A percentile compares a stretch with the other conserved stretches of the same genome.
phyloP scores from a whole-genome alignment of 108 stramenopile genomes.

The Seminavis robusta region DNA sequence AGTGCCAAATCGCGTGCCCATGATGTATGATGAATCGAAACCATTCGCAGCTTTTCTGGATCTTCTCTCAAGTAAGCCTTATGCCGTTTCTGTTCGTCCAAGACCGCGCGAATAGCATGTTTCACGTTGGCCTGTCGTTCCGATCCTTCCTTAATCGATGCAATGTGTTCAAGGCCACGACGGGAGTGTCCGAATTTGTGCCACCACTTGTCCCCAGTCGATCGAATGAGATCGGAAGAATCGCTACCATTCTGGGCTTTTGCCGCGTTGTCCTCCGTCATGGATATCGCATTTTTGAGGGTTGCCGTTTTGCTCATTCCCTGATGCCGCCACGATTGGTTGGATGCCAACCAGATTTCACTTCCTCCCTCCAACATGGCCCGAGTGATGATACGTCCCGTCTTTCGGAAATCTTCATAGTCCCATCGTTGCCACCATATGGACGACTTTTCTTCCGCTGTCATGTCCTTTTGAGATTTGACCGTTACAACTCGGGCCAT shows the following conservation, averaged over 20 bases:
- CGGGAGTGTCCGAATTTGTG: slow-evolving; percentile 82
- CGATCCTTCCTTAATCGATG: slow-evolving; percentile 71
- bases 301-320: slow-evolving; percentile 11
- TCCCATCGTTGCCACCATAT: slow-evolving; percentile 86
- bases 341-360: slow-evolving; percentile 79
- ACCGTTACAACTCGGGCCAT: slow-evolving; percentile 83
- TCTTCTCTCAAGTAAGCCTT: slow-evolving; percentile 41
- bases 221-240: slow-evolving; percentile 13
- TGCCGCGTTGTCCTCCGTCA: background rate
- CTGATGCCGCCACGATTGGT: slow-evolving; percentile 55
- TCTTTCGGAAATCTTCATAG: slow-evolving; percentile 85
- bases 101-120: slow-evolving; percentile 54
- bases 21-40: slow-evolving; percentile 67
- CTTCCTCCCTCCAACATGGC: slow-evolving; percentile 86
- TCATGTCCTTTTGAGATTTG: slow-evolving; percentile 65
- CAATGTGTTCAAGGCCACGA: slow-evolving; percentile 81
- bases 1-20: slow-evolving; percentile 80
- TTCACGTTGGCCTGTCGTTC: slow-evolving; percentile 69
- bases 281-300: slow-evolving; percentile 12
- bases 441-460: slow-evolving; percentile 39
- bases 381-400: slow-evolving; percentile 81
- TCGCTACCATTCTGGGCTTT: too few species aligned
- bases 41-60: slow-evolving; percentile 66
- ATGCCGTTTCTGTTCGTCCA: slow-evolving; percentile 73
- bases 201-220: slow-evolving; percentile 77